A percentile compares a stretch with the other conserved stretches of the same genome.
These are phyloP conservation scores for Erythrophleum ivorense DNA, from an alignment of 331 rosid genomes.

Conservation along the genomic window DNA sequence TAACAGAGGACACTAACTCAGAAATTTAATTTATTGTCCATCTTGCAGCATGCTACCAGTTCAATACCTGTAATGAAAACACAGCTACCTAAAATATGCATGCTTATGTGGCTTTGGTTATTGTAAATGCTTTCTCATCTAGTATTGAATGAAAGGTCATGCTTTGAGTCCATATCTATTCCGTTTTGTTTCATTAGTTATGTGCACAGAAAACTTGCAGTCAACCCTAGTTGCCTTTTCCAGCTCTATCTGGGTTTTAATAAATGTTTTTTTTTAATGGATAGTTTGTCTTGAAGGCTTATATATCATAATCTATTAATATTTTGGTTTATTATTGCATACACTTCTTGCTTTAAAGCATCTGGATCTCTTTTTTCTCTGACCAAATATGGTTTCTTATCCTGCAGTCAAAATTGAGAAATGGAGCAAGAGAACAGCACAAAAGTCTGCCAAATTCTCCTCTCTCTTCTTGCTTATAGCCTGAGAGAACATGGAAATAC, in stretches of 20 bases:
- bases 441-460: neutral
- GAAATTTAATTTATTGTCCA: slow-evolving; percentile 38
- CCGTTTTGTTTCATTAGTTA: slow-evolving; percentile 22
- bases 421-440: neutral
- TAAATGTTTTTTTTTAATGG: neutral
- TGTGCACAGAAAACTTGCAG: neutral
- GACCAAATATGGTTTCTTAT: neutral
- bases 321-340: neutral
- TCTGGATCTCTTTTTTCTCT: neutral
- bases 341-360: neutral
- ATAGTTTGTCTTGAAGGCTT: neutral
- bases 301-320: neutral
- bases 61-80: slow-evolving; percentile 66
- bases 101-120: slow-evolving; percentile 63
- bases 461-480: neutral
- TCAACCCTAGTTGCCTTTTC: slow-evolving; percentile 15
- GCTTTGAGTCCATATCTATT: neutral
- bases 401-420: neutral
- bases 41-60: slow-evolving; percentile 71
- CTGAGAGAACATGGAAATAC: neutral
- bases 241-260: neutral
- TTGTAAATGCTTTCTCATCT: slow-evolving; percentile 61
- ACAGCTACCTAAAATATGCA: slow-evolving; percentile 72
- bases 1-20: neutral
- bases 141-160: slow-evolving; percentile 23